These are phyloP conservation scores for Ustilago hordei DNA, from an alignment of 1,284 basidiomycete species.

Conservation along the genomic window DNA sequence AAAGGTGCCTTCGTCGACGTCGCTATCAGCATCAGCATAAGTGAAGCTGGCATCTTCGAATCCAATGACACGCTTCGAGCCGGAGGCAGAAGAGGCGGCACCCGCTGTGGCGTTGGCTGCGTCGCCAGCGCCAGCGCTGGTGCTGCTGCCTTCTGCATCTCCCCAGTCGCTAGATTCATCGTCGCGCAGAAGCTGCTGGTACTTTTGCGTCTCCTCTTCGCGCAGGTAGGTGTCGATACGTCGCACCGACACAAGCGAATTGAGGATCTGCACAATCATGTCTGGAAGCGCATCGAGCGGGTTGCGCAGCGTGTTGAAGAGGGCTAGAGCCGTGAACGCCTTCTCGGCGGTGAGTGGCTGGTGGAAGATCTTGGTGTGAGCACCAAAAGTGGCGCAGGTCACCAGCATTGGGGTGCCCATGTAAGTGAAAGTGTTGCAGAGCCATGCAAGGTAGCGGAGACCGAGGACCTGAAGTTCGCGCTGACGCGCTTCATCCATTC, in stretches of 20 bases:
- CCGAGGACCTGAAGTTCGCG: constrained; percentile 72
- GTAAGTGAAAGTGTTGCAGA: constrained; percentile 70
- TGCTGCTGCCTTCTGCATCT: constrained; percentile 55
- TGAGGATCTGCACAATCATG: constrained; percentile 72
- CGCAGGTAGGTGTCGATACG: constrained; percentile 72
- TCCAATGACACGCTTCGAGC: constrained; percentile 69
- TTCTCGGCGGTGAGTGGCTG: constrained; percentile 71
- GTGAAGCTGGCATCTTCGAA: constrained; percentile 72
- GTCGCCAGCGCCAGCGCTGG: background rate
- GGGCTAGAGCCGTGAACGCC: constrained; percentile 73
- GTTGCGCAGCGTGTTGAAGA: constrained; percentile 71
- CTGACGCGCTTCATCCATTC: constrained; percentile 71
- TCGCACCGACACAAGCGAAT: constrained; percentile 66
- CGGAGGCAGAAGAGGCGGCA: constrained; percentile 3
- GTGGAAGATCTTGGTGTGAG: constrained; percentile 74
- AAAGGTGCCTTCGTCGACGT: constrained; percentile 68
- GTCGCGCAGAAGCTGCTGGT: constrained; percentile 71
- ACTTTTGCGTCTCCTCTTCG: constrained; percentile 74
- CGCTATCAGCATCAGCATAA: constrained; percentile 62
- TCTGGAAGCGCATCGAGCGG: constrained; percentile 64
- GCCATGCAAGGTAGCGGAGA: constrained; percentile 70
- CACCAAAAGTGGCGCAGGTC: constrained; percentile 78
- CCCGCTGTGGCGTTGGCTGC: constrained; percentile 2
- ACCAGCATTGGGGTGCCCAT: constrained; percentile 76
- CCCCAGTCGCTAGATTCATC: constrained; percentile 60